phyloP scores from a whole-genome alignment of 108 stramenopile genomes.

The Nannochloropsis oceanica region DNA sequence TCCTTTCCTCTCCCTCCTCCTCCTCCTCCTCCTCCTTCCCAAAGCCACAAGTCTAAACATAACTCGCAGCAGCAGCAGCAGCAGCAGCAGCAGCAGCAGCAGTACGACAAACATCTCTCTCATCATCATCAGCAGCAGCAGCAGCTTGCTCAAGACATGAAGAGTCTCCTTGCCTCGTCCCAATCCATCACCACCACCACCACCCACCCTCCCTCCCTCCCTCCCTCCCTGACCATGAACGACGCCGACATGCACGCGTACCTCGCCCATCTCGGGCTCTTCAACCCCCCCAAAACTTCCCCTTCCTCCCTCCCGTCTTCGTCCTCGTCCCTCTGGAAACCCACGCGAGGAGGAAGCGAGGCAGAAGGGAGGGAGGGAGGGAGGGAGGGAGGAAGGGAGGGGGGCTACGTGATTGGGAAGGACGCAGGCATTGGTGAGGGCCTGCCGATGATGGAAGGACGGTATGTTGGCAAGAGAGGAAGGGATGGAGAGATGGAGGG shows the following conservation, averaged over 20 bases:
- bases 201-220: too few species aligned
- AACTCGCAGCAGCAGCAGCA: too few species aligned
- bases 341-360: not conserved
- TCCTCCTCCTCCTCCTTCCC: not conserved
- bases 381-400: not conserved
- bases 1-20: not conserved
- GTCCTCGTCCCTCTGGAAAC: not conserved
- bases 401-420: not conserved
- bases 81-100: too few species aligned
- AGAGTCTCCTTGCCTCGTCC: too few species aligned
- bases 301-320: not conserved
- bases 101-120: too few species aligned
- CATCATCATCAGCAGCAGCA: too few species aligned
- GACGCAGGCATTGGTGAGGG: not conserved
- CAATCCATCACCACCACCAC: too few species aligned
- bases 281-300: not conserved
- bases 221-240: not conserved
- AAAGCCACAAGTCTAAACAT: too few species aligned
- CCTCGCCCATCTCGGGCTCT: not conserved
- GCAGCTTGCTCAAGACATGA: too few species aligned
- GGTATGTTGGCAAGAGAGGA: too few species aligned
- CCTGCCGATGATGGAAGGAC: not conserved
- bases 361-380: not conserved
- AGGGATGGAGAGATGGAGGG: not conserved
- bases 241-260: not conserved